Base-by-base conservation (phyloP, 2,329 filamentous ascomycete genomes). In the Colletotrichum plurivorum region DNA sequence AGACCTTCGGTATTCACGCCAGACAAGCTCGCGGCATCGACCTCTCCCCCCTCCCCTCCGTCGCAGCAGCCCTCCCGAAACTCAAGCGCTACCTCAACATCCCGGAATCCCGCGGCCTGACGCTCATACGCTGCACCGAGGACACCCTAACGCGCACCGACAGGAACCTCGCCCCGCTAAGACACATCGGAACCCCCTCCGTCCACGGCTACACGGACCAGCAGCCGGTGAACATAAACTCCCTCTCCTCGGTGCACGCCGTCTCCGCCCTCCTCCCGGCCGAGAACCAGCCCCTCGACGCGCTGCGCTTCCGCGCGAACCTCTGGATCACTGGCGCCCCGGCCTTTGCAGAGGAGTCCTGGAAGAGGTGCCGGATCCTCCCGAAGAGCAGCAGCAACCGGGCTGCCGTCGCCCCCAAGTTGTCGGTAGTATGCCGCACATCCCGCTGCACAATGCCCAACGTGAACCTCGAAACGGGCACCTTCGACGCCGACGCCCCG, bases 151-250 rank as follows among this genome's bases (percentile, higher is more conserved):
- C 62, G 10, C 69, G 65, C 4, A 71, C 69, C 8, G 66, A 71
- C 43, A 48, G 31, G 43, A 72, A 73, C 55, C 48, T 73, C 5
- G 72, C 72, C 12, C 72, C 72, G 10, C 63, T 72, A 0, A n/a
- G 55, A 2, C 25, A 65, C 43, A 73, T 73, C n/a, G 72, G 72
- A 39, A 65, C 72, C 9, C 71, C 71, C 16, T 61, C 72, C 1
- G 66, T 72, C 4, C 72, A 73, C 51, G 72, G 72, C 18, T 73
- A 73, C 52, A 73, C 72, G 1, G 71, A 73, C 51, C 69, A 72
- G 18, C 71, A 73, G 43, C 72, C 72, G 49, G 52, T 73, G 45
- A 70, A 73, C 48, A 49, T 73, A 57, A 73, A 72, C 58, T 72
- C 63, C 61, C 36, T 73, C 7, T 25, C 71, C n/a, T 73, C 72